A percentile compares a stretch with the other conserved stretches of the same genome.
These are phyloP conservation scores for Aristolochia fimbriata DNA, from an alignment of 164 flowering plant species.

Conservation along the genomic window DNA sequence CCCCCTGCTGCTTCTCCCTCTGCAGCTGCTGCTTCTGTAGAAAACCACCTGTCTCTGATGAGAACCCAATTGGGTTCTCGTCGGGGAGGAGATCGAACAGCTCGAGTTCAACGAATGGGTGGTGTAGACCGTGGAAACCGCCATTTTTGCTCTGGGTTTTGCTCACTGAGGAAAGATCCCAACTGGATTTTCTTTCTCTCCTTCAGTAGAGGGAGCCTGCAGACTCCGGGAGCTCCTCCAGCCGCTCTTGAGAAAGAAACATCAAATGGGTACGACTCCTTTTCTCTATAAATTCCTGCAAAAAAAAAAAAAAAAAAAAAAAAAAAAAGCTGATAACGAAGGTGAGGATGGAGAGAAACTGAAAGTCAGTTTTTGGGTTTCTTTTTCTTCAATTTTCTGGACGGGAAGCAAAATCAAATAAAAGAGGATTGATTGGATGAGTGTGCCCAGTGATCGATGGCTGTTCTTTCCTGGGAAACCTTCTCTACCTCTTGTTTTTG, in stretches of 20 bases:
- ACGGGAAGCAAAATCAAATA: neutral
- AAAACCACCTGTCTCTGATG: constrained; percentile 14
- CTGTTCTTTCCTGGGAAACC: too few species aligned
- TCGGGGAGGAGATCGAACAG: constrained; percentile 38
- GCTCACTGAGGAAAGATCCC: neutral
- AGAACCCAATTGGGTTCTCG: constrained; percentile 38
- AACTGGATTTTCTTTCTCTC: neutral
- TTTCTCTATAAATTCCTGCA: too few species aligned
- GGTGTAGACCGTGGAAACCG: constrained; percentile 51
- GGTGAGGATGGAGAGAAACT: constrained; percentile 16
- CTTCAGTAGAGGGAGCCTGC: constrained; percentile 4
- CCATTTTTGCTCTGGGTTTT: constrained; percentile 36
- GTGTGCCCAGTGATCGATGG: neutral
- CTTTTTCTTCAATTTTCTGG: neutral
- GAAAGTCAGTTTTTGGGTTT: constrained; percentile 13
- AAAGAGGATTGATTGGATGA: constrained; percentile 2
- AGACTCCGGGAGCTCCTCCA: neutral
- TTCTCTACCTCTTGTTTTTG: too few species aligned
- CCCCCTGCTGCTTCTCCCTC: constrained; percentile 16
- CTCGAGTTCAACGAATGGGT: constrained; percentile 44
- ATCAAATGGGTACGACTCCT: constrained; percentile 12
- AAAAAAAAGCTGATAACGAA: neutral
- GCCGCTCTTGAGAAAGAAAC: neutral
- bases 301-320: neutral
- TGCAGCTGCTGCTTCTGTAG: constrained; percentile 30